phyloP scores from a whole-genome alignment of 192 early-diverging fungal genomes.

The Coemansia sp. region DNA sequence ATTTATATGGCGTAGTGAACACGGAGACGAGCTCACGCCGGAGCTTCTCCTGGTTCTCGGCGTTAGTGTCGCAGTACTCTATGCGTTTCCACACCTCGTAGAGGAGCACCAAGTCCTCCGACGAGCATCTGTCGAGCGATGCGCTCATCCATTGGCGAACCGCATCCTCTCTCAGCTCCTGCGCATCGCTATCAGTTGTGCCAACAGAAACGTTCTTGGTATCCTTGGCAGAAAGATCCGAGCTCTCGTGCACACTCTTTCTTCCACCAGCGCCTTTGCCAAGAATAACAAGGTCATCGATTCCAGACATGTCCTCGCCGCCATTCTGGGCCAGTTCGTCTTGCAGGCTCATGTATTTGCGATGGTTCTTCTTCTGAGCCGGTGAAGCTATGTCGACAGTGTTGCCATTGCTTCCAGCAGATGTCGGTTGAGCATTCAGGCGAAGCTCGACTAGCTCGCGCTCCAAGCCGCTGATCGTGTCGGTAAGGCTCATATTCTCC shows the following conservation, averaged over 20 bases:
- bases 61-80: constrained; percentile 35
- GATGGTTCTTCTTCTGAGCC: constrained; percentile 5
- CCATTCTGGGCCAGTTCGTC: constrained; percentile 39
- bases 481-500: constrained; percentile 35
- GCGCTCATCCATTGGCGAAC: constrained; percentile 39
- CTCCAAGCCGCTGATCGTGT: constrained; percentile 28
- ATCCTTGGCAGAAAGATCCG: neutral
- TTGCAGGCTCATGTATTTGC: constrained; percentile 35
- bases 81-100: constrained; percentile 54
- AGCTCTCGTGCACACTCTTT: neutral
- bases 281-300: constrained; percentile 23
- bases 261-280: neutral
- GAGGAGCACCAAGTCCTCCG: constrained; percentile 49
- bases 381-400: constrained; percentile 4
- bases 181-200: constrained; percentile 16
- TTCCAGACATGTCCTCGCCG: constrained; percentile 22
- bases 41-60: constrained; percentile 27
- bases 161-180: constrained; percentile 16
- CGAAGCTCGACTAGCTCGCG: constrained; percentile 40
- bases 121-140: constrained; percentile 31
- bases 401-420: neutral
- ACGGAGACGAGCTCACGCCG: constrained; percentile 46
- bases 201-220: constrained; percentile 15
- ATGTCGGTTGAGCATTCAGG: neutral
- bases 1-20: constrained; percentile 38